Evolutionary conservation across 306 rosid genomes (phyloP).

Genomic region (Ochetophila trinervis): DNA sequence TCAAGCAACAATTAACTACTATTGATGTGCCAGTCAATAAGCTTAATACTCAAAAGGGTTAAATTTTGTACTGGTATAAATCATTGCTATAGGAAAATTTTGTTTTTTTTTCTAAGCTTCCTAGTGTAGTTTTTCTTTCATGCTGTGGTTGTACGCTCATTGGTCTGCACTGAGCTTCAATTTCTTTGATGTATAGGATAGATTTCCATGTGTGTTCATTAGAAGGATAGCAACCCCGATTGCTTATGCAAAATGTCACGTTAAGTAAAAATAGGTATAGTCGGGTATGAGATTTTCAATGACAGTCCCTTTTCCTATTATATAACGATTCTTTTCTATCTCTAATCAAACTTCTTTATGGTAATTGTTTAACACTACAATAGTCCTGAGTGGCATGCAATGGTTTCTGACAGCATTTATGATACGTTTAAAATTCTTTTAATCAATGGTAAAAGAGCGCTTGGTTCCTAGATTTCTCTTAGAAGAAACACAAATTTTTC

Average conservation of each 20-base stretch:
- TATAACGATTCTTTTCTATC: background rate
- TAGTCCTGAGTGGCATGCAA: slow-evolving; percentile 10
- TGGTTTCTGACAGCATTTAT: background rate
- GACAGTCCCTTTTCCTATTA: background rate
- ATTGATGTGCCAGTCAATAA: background rate
- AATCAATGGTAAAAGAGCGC: background rate
- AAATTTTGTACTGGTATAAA: background rate
- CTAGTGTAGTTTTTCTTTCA: background rate
- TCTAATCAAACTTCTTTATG: background rate
- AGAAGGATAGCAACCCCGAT: background rate
- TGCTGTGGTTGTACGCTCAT: background rate
- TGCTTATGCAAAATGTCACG: background rate
- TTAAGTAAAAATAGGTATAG: background rate
- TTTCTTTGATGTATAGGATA: background rate
- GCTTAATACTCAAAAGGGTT: background rate
- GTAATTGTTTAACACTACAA: background rate
- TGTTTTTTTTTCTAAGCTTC: background rate
- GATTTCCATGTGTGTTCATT: background rate
- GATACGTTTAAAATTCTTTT: background rate
- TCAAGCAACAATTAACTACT: background rate
- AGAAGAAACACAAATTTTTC: too few species aligned
- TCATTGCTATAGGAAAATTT: background rate
- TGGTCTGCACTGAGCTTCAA: background rate
- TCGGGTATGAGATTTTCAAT: background rate
- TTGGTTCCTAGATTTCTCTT: too few species aligned